Conservation (phyloP, 2,329 filamentous ascomycete genomes). For the Zalaria obscura region DNA sequence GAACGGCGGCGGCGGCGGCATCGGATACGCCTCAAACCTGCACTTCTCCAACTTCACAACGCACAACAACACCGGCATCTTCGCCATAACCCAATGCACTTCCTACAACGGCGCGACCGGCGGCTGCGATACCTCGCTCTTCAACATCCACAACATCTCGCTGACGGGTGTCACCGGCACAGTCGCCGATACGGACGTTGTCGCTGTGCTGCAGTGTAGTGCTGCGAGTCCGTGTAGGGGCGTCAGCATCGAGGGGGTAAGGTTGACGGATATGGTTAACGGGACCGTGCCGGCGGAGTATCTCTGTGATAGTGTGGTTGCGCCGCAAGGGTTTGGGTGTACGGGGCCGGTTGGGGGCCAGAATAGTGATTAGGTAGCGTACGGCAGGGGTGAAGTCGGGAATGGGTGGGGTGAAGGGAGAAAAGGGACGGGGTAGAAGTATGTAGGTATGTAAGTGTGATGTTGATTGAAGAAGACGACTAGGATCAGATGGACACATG, state of each 20-base stretch:
- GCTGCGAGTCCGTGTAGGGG: slow-evolving; percentile 12
- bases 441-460: too few species aligned
- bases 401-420: too few species aligned
- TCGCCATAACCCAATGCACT: slow-evolving; percentile 15
- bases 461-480: too few species aligned
- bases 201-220: slow-evolving; percentile 16
- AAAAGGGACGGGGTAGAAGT: too few species aligned
- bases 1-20: slow-evolving; percentile 44
- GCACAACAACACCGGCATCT: slow-evolving; percentile 8
- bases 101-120: slow-evolving; percentile 10
- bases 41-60: slow-evolving; percentile 9
- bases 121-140: slow-evolving; percentile 17
- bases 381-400: too few species aligned
- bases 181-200: slow-evolving; percentile 9
- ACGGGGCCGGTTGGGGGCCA: slow-evolving; percentile 7
- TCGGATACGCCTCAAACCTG: slow-evolving; percentile 29
- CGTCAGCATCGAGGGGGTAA: slow-evolving; percentile 11
- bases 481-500: too few species aligned
- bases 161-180: background rate
- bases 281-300: slow-evolving; percentile 9
- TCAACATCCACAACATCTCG: slow-evolving; percentile 22
- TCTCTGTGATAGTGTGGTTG: slow-evolving; percentile 12
- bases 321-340: slow-evolving; percentile 10
- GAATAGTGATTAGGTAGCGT: background rate
- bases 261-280: slow-evolving; percentile 6